These are phyloP conservation scores for Seiridium unicorne DNA, from an alignment of 2,329 filamentous ascomycete genomes.

Conservation along the genomic window DNA sequence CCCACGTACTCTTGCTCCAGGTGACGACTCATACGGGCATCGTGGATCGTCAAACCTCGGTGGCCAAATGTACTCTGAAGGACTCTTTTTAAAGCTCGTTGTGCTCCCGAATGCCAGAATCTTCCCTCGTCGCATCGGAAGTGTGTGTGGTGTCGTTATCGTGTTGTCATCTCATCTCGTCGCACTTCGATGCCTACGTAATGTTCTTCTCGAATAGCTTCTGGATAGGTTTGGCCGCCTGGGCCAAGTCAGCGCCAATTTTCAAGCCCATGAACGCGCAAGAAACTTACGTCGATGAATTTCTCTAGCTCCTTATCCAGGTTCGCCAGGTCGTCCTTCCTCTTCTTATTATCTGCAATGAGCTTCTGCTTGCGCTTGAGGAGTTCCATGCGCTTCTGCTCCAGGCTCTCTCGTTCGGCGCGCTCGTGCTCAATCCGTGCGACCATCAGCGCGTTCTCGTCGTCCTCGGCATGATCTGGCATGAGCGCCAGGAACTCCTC, in stretches of 20 bases:
- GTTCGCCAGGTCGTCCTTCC: constrained; percentile 89
- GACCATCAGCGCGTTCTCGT: constrained; percentile 82
- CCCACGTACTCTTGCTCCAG: too few species aligned
- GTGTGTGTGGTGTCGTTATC: too few species aligned
- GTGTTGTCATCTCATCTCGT: not conserved
- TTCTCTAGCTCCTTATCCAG: constrained; percentile 90
- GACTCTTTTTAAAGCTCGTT: too few species aligned
- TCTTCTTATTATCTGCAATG: constrained; percentile 76
- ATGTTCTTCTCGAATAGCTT: constrained; percentile 73
- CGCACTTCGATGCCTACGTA: not conserved
- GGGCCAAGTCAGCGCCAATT: constrained; percentile 4
- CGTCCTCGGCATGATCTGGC: constrained; percentile 69
- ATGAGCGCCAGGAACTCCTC: constrained; percentile 78
- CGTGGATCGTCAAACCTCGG: too few species aligned
- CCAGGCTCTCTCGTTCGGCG: constrained; percentile 77
- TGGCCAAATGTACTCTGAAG: too few species aligned
- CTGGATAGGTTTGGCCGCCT: constrained; percentile 87
- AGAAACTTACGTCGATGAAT: constrained; percentile 71
- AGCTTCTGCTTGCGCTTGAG: constrained; percentile 65
- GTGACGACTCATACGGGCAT: too few species aligned
- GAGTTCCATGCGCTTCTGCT: constrained; percentile 77
- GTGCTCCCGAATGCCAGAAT: too few species aligned
- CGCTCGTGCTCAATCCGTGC: constrained; percentile 91
- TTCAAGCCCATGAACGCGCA: too few species aligned
- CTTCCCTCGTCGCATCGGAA: too few species aligned